Evolutionary conservation across 805 yeast species (phyloP).

Genomic region (Metschnikowia dekortorum): DNA sequence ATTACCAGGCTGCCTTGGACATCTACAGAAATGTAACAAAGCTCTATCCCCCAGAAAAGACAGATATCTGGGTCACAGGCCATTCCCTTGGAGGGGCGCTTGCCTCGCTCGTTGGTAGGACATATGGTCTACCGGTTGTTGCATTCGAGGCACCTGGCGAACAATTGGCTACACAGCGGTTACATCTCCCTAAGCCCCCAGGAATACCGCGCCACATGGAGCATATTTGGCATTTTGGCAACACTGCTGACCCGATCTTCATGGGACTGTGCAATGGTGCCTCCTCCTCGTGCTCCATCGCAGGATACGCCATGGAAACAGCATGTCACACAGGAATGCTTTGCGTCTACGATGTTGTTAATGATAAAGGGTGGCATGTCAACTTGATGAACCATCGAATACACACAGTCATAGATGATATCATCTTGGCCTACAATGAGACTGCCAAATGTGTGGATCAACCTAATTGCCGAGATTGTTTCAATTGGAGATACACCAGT

Average conservation of each 20-base stretch:
- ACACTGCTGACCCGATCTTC: conserved; percentile 93
- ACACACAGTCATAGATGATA: conserved; percentile 82
- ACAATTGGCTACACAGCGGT: conserved; percentile 69
- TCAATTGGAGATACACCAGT: conserved; percentile 75
- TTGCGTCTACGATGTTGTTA: conserved; percentile 86
- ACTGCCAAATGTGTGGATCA: conserved; percentile 72
- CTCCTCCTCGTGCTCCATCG: conserved; percentile 79
- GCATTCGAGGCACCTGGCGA: conserved; percentile 95
- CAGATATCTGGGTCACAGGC: conserved; percentile 87
- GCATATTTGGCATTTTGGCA: conserved; percentile 92
- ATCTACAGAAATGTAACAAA: conserved; percentile 67
- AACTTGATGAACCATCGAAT: conserved; percentile 85
- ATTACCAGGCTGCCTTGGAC: conserved; percentile 74
- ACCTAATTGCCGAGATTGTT: conserved; percentile 87
- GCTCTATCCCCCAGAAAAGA: conserved; percentile 56
- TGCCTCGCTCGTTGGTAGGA: conserved; percentile 75
- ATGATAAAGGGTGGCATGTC: conserved; percentile 88
- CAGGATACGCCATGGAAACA: conserved; percentile 96
- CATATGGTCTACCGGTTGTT: conserved; percentile 86
- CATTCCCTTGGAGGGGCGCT: conserved; percentile 93
- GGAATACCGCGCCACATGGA: conserved; percentile 75
- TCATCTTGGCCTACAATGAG: conserved; percentile 65
- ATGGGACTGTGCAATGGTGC: conserved; percentile 98
- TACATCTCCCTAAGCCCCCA: conserved; percentile 92
- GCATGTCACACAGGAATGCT: conserved; percentile 87